A percentile compares a stretch with the other conserved stretches of the same genome.
These are phyloP conservation scores for Colletotrichum sp. DNA, from an alignment of 2,329 filamentous ascomycete species.

Conservation along the genomic window DNA sequence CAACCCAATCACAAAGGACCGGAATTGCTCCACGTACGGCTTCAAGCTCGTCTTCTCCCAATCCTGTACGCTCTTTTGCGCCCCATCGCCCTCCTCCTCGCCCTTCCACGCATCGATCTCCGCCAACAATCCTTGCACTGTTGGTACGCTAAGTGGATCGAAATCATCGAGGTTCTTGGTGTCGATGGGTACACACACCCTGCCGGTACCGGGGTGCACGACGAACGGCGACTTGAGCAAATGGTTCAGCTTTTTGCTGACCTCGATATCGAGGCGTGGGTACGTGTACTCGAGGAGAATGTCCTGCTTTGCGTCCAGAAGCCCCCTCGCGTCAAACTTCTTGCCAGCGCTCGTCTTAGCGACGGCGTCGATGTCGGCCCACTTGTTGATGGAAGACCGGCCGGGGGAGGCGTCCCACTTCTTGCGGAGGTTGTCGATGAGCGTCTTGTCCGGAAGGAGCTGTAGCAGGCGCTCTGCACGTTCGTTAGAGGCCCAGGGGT, in stretches of 20 bases:
- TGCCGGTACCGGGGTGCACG: slow-evolving; percentile 90
- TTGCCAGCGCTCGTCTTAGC: slow-evolving; percentile 78
- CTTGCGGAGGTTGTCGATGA: slow-evolving; percentile 80
- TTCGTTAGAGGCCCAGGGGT: slow-evolving; percentile 78
- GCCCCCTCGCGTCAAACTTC: slow-evolving; percentile 72
- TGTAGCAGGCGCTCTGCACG: slow-evolving; percentile 79
- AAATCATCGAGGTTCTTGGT: slow-evolving; percentile 76
- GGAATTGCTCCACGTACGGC: slow-evolving; percentile 90
- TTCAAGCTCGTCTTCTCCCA: slow-evolving; percentile 98
- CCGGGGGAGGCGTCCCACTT: slow-evolving; percentile 90
- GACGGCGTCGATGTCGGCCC: slow-evolving; percentile 89
- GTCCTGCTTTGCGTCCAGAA: slow-evolving; percentile 92
- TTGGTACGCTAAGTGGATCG: slow-evolving; percentile 87
- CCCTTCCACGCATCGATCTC: slow-evolving; percentile 86
- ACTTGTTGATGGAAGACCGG: slow-evolving; percentile 80
- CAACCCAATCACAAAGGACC: slow-evolving; percentile 77
- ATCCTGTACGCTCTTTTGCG: slow-evolving; percentile 64
- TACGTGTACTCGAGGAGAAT: slow-evolving; percentile 98
- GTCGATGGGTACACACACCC: slow-evolving; percentile 96
- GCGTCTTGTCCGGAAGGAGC: slow-evolving; percentile 80
- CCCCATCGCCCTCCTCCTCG: slow-evolving; percentile 39
- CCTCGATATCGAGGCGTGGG: slow-evolving; percentile 93
- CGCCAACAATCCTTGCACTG: slow-evolving; percentile 77
- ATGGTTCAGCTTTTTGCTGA: slow-evolving; percentile 98
- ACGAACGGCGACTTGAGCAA: slow-evolving; percentile 97